Conservation (phyloP, 2,329 filamentous ascomycete genomes). For the Hysterium pulicare region DNA sequence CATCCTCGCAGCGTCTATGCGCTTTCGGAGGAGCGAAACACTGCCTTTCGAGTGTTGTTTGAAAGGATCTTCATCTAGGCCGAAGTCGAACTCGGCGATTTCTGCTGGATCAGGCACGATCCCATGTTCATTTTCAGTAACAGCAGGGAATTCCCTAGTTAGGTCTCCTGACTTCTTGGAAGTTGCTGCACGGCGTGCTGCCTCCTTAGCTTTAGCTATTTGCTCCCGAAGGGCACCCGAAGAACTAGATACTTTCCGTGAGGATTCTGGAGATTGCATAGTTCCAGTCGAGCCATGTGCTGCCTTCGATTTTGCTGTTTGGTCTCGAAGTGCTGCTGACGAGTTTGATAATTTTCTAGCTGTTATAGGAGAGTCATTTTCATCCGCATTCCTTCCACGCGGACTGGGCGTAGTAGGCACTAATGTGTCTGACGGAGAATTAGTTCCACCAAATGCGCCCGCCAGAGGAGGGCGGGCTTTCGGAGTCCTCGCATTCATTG, state of each 20-base stretch:
- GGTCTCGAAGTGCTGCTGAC: constrained; percentile 77
- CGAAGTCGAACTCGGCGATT: constrained; percentile 55
- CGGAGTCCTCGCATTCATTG: constrained; percentile 32
- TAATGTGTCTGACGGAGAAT: constrained; percentile 23
- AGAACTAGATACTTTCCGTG: constrained; percentile 56
- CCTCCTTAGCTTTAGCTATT: constrained; percentile 82
- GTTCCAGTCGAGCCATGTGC: constrained; percentile 50
- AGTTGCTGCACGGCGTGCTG: constrained; percentile 53
- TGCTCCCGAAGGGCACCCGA: constrained; percentile 82
- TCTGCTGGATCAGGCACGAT: constrained; percentile 30
- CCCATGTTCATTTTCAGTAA: constrained; percentile 15
- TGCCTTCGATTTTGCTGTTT: constrained; percentile 89
- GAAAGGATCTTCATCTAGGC: constrained; percentile 64
- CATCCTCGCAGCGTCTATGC: constrained; percentile 68
- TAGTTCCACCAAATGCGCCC: constrained; percentile 33
- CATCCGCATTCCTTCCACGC: constrained; percentile 11
- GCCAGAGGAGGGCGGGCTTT: constrained; percentile 29
- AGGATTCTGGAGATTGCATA: constrained; percentile 2
- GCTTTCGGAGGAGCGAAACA: constrained; percentile 67
- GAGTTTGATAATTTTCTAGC: constrained; percentile 58
- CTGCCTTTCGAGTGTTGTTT: constrained; percentile 61
- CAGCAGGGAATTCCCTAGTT: constrained; percentile 21
- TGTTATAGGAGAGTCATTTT: constrained; percentile 31
- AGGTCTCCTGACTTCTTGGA: constrained; percentile 16
- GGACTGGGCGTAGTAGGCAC: constrained; percentile 17